These are phyloP conservation scores for Microsporum canis DNA, from an alignment of 2,329 filamentous ascomycete genomes.

Conservation along the genomic window DNA sequence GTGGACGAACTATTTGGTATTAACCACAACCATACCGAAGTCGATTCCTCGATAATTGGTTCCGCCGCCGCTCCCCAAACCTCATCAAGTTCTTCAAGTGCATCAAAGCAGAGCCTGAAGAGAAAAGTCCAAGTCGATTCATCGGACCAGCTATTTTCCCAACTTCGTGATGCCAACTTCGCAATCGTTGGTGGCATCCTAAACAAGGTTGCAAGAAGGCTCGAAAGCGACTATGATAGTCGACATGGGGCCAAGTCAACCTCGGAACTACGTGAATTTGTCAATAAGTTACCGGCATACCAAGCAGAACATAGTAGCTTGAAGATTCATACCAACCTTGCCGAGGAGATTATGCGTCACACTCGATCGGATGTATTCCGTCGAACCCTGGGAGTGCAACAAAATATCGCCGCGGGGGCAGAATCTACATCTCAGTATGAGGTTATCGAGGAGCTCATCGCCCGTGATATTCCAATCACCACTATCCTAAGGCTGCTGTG, in stretches of 20 bases:
- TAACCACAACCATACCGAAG: conserved; percentile 80
- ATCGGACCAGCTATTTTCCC: conserved; percentile 76
- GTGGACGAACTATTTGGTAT: conserved; percentile 91
- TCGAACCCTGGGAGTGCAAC: conserved; percentile 80
- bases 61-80: conserved; percentile 45
- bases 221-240: conserved; percentile 78
- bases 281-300: conserved; percentile 82
- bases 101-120: conserved; percentile 56
- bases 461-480: conserved; percentile 68
- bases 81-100: conserved; percentile 38
- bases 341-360: conserved; percentile 89
- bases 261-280: conserved; percentile 84
- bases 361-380: conserved; percentile 84
- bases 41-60: conserved; percentile 82
- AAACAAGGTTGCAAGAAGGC: conserved; percentile 77
- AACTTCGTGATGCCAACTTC: conserved; percentile 86
- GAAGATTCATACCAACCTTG: conserved; percentile 82
- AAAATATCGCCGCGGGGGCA: conserved; percentile 82
- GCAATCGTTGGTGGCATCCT: conserved; percentile 81
- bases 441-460: conserved; percentile 86
- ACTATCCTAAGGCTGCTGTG: conserved; percentile 77
- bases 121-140: conserved; percentile 82
- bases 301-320: conserved; percentile 87
- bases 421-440: conserved; percentile 86
- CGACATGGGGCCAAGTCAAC: conserved; percentile 79